Conservation (phyloP, 2,329 filamentous ascomycete genomes). For the Emergomyces africanus region DNA sequence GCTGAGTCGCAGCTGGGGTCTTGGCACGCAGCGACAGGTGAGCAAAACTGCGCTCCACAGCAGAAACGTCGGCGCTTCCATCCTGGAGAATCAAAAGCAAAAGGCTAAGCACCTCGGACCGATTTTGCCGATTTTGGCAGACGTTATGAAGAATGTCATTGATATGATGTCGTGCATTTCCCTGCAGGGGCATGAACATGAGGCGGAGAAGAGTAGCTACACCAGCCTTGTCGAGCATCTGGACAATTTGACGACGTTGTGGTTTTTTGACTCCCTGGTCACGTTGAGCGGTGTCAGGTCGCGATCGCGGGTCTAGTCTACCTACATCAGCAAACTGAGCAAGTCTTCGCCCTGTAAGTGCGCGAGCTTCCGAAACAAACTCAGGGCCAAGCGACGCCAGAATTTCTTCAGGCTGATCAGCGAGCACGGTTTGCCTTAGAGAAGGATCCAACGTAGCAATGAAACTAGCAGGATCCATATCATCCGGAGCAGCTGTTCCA, state of each 20-base stretch:
- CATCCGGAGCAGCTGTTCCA: conserved; percentile 47
- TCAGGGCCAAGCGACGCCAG: conserved; percentile 74
- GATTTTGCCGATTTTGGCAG: conserved; percentile 92
- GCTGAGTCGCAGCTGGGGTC: conserved; percentile 64
- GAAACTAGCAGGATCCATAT: conserved; percentile 91
- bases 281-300: conserved; percentile 17
- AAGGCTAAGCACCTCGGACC: conserved; percentile 85
- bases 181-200: conserved; percentile 93
- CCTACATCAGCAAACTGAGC: conserved; percentile 40
- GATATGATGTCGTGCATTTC: conserved; percentile 69
- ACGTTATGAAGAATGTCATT: conserved; percentile 83
- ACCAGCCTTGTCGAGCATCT: conserved; percentile 94
- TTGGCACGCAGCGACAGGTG: conserved; percentile 86
- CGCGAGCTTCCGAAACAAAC: conserved; percentile 73
- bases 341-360: conserved; percentile 46
- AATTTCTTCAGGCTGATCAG: conserved; percentile 84
- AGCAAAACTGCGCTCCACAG: conserved; percentile 89
- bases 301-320: conserved; percentile 18
- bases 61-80: conserved; percentile 81
- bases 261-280: conserved; percentile 47
- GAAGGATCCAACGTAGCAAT: conserved; percentile 76
- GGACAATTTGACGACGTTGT: conserved; percentile 70
- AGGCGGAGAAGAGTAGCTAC: conserved; percentile 93
- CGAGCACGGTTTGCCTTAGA: conserved; percentile 72
- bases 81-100: conserved; percentile 90